Evolutionary conservation across 345 rosid genomes (phyloP), one percentile per base, ranked within the genome.

Genomic region (Brassica nigra): DNA sequence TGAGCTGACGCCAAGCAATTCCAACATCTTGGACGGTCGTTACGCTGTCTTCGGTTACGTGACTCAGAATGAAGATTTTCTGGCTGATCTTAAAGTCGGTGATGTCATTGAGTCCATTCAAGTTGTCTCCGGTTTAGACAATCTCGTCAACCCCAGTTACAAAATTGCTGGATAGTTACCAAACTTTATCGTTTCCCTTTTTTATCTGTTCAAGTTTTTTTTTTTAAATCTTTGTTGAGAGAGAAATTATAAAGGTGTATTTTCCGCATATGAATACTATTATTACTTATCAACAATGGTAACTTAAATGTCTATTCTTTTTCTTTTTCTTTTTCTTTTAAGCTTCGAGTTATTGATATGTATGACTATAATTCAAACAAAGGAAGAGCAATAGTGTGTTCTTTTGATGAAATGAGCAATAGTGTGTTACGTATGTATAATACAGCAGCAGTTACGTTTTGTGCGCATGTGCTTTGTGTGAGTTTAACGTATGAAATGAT

Each of bases 51-150:
- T 93, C 23, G 99, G 99, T 47, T 95, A 95, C 73, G 90, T 95
- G 54, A 95, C 97, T 0, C 86, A 90, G 54, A 95, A 95, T 68
- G 88, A 93, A 86, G 97, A 90, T 66, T 84, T 18, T 52, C 85
- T 95, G 71, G 99, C 97, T n/a, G 99, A 95, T 87, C 85, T 95
- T 8, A 95, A 95, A 87, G 98, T 95, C 15, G 99, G 98, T 7
- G 99, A 95, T 81, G 89, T 91, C 15, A 95, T 95, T 57, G 92
- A 93, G 62, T 93, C 98, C 2, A 86, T 91, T 63, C 91, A 95
- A 84, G 93, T 95, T 14, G 97, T 95, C 67, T 90, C 99, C 20
- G 99, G 99, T 72, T 84, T 89, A 28, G 97, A 95, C n/a, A 93
- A 95, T 73, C 82, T 95, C 20, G 93, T 80, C 49, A 95, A 95